Evolutionary conservation across 176 grass and related monocot species (phyloP).

Genomic region (Tuctoria greenei): DNA sequence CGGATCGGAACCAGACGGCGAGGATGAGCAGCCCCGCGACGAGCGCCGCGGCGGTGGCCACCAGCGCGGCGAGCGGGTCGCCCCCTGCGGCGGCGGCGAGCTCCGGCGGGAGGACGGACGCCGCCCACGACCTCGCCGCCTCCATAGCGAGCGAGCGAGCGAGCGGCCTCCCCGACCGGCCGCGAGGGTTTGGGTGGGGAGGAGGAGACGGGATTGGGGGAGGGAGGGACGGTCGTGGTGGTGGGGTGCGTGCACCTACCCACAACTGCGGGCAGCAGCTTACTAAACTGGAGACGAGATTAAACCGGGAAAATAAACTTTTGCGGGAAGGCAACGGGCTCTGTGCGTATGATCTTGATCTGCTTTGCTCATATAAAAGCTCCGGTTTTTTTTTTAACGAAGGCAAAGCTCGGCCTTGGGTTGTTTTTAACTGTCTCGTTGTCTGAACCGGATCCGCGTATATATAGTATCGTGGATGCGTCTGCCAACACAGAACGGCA

Average conservation of each 20-base stretch:
- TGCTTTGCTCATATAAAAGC: constrained; percentile 8
- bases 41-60: constrained; percentile 59
- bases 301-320: constrained; percentile 1
- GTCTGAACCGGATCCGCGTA: constrained; percentile 13
- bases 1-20: constrained; percentile 66
- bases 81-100: constrained; percentile 46
- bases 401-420: too few species aligned
- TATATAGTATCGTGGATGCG: too few species aligned
- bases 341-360: neutral
- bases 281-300: neutral
- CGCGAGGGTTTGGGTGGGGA: constrained; percentile 28
- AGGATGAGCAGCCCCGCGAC: constrained; percentile 52
- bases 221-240: neutral
- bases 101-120: constrained; percentile 42
- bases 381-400: too few species aligned
- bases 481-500: too few species aligned
- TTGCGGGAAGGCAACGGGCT: constrained; percentile 17
- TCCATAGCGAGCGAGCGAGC: constrained; percentile 38
- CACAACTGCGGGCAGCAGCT: constrained; percentile 28
- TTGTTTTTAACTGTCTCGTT: neutral
- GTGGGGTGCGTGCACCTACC: constrained; percentile 49
- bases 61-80: constrained; percentile 45
- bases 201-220: constrained; percentile 27
- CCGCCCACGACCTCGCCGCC: constrained; percentile 62
- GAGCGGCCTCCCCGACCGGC: constrained; percentile 8